These are phyloP conservation scores for Kwoniella europaea DNA, from an alignment of 768 basidiomycete genomes.

Conservation along the genomic window DNA sequence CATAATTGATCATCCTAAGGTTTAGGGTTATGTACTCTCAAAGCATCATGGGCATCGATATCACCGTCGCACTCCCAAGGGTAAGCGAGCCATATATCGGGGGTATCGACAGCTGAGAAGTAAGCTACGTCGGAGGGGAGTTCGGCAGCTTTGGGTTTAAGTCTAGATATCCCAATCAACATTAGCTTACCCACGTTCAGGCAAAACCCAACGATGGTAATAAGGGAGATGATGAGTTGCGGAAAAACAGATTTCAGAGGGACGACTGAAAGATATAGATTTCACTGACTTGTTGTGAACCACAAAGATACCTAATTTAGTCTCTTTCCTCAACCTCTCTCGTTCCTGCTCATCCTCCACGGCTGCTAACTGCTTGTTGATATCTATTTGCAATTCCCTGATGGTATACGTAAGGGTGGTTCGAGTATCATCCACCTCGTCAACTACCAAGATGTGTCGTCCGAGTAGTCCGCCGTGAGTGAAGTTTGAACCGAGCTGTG, in stretches of 20 bases:
- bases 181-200: too few species aligned
- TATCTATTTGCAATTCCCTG: slow-evolving; percentile 85
- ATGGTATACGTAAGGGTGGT: slow-evolving; percentile 93
- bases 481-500: slow-evolving; percentile 56
- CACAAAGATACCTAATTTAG: slow-evolving; percentile 90
- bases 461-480: slow-evolving; percentile 69
- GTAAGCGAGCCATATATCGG: slow-evolving; percentile 60
- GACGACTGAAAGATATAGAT: neutral
- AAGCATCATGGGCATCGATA: slow-evolving; percentile 50
- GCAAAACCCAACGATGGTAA: neutral
- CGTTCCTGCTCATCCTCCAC: slow-evolving; percentile 73
- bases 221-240: neutral
- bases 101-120: slow-evolving; percentile 74
- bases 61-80: slow-evolving; percentile 58
- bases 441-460: slow-evolving; percentile 76
- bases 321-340: slow-evolving; percentile 74
- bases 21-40: slow-evolving; percentile 36
- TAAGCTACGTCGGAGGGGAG: slow-evolving; percentile 74
- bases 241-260: neutral
- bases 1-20: neutral
- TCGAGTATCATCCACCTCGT: slow-evolving; percentile 61
- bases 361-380: slow-evolving; percentile 64
- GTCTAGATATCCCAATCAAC: slow-evolving; percentile 61
- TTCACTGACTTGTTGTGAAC: slow-evolving; percentile 60
- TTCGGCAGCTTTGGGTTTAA: slow-evolving; percentile 79